Evolutionary conservation across 192 early-diverging fungal species (phyloP).

Genomic region (Backusella sp.): DNA sequence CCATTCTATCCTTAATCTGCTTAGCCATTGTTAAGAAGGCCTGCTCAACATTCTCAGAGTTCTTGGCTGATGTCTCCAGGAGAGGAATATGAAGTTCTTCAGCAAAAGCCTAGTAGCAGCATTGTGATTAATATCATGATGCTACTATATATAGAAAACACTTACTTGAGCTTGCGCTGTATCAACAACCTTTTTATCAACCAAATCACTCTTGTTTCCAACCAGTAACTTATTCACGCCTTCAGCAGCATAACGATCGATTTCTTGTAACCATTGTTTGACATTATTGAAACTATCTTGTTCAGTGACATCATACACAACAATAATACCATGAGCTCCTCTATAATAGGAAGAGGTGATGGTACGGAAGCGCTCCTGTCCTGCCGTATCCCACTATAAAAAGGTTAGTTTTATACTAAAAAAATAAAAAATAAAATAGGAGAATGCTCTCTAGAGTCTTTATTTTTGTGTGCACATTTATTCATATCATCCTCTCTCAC

Average conservation of each 20-base stretch:
- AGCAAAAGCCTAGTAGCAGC: conserved; percentile 68
- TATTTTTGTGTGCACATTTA: neutral
- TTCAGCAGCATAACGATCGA: conserved; percentile 96
- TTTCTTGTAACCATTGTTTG: conserved; percentile 98
- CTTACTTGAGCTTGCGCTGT: conserved; percentile 32
- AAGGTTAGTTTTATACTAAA: neutral
- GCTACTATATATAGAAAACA: neutral
- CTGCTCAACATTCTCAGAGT: conserved; percentile 96
- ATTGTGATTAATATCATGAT: neutral
- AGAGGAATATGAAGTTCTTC: conserved; percentile 87
- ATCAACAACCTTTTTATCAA: conserved; percentile 85
- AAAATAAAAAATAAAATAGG: neutral
- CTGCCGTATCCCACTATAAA: conserved; percentile 92
- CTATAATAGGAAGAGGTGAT: conserved; percentile 98
- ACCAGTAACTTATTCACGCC: conserved; percentile 98
- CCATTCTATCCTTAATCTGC: conserved; percentile 95
- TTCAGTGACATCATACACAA: conserved; percentile 98
- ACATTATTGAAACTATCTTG: conserved; percentile 94
- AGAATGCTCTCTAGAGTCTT: neutral
- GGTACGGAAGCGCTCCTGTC: conserved; percentile 98
- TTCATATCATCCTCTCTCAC: neutral
- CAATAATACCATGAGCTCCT: conserved; percentile 97
- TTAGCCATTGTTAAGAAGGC: conserved; percentile 99
- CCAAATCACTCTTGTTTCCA: conserved; percentile 98
- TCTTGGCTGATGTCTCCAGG: conserved; percentile 97